These are phyloP conservation scores for Phaeosphaeriaceae sp. DNA, from an alignment of 2,329 filamentous ascomycete species.

Conservation along the genomic window DNA sequence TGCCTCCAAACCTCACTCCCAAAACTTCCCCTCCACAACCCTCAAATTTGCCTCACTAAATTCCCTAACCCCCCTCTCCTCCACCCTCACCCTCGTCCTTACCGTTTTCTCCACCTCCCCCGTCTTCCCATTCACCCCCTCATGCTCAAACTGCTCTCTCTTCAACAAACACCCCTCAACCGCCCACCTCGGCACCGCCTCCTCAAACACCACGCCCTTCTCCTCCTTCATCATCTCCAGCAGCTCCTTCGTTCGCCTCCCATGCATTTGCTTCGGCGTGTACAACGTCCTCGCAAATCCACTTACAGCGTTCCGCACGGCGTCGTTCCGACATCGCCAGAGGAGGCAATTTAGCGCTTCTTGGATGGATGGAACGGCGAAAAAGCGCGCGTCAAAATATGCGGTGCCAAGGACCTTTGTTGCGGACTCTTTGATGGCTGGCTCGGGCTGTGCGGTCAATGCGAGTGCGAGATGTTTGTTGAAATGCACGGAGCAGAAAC, in stretches of 20 bases:
- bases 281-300: conserved; percentile 39
- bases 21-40: conserved; percentile 34
- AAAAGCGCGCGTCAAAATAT: conserved; percentile 41
- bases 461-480: conserved; percentile 26
- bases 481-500: conserved; percentile 38
- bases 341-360: conserved; percentile 40
- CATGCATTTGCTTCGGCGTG: conserved; percentile 31
- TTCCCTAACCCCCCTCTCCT: conserved; percentile 32
- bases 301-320: conserved; percentile 36
- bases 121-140: conserved; percentile 37
- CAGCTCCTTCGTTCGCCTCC: conserved; percentile 30
- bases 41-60: conserved; percentile 33
- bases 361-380: conserved; percentile 29
- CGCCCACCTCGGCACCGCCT: conserved; percentile 41
- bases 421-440: conserved; percentile 19
- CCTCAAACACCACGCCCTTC: conserved; percentile 30
- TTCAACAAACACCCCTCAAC: conserved; percentile 41
- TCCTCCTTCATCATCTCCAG: conserved; percentile 31
- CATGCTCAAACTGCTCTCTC: conserved; percentile 38
- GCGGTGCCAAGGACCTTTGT: conserved; percentile 25
- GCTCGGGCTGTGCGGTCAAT: conserved; percentile 23
- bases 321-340: conserved; percentile 42
- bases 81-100: conserved; percentile 31
- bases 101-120: conserved; percentile 27
- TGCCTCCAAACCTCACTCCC: too few species aligned